phyloP scores from a whole-genome alignment of 129 eudicot species.

The Arctium minus region DNA sequence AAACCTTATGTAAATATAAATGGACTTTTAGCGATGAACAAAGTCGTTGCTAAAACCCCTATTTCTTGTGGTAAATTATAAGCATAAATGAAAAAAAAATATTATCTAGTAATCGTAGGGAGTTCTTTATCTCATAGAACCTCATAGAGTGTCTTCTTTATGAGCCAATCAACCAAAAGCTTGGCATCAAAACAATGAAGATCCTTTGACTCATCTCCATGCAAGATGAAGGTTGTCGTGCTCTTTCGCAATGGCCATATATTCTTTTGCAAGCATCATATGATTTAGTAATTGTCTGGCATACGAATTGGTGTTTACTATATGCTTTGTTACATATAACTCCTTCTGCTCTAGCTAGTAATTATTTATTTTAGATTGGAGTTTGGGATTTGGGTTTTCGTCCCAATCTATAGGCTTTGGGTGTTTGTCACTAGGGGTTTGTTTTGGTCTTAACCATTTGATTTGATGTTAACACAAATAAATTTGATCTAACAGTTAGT shows the following conservation, averaged over 20 bases:
- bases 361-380: too few species aligned
- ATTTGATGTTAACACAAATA: too few species aligned
- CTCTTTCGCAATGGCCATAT: conserved; percentile 73
- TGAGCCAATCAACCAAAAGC: conserved; percentile 65
- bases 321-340: conserved; percentile 42
- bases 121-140: conserved; percentile 47
- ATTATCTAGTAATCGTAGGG: conserved; percentile 71
- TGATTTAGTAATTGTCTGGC: conserved; percentile 75
- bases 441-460: too few species aligned
- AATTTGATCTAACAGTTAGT: too few species aligned
- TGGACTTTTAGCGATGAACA: too few species aligned
- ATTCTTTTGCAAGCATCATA: conserved; percentile 82
- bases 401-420: too few species aligned
- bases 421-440: too few species aligned
- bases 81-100: conserved; percentile 69
- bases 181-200: conserved; percentile 62
- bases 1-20: too few species aligned
- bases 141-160: conserved; percentile 26
- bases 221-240: conserved; percentile 77
- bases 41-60: too few species aligned
- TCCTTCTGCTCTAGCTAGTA: not conserved
- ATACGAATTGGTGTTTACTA: conserved; percentile 43
- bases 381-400: too few species aligned
- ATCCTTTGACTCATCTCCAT: conserved; percentile 64
- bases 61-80: conserved; percentile 3